Evolutionary conservation across 2,329 filamentous ascomycete genomes (phyloP).

Genomic region (Ophiostoma piceae): DNA sequence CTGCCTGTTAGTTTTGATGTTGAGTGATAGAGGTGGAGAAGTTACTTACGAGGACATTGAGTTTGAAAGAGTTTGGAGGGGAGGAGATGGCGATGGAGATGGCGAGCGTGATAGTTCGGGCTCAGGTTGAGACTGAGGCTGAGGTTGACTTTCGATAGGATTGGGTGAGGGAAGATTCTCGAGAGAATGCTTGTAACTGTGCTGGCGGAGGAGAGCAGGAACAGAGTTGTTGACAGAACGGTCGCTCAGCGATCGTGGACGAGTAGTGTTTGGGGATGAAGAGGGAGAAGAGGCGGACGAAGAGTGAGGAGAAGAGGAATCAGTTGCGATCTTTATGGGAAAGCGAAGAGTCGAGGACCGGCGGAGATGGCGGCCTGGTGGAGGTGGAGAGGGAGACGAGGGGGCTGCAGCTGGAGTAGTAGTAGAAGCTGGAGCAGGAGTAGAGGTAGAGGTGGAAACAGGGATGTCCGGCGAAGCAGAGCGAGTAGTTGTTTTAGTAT

Average conservation of each 20-base stretch:
- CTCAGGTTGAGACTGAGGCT: background rate
- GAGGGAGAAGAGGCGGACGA: slow-evolving; percentile 14
- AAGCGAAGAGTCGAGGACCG: slow-evolving; percentile 27
- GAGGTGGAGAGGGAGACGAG: slow-evolving; percentile 12
- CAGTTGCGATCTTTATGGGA: slow-evolving; percentile 26
- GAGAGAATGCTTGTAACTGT: slow-evolving; percentile 24
- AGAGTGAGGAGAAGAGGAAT: slow-evolving; percentile 16
- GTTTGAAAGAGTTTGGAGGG: slow-evolving; percentile 1
- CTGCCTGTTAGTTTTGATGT: background rate
- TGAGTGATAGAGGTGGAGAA: background rate
- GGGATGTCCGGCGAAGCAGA: slow-evolving; percentile 12
- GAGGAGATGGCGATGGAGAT: background rate
- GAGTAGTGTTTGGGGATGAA: slow-evolving; percentile 20
- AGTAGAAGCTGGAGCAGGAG: background rate
- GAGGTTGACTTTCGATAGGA: background rate
- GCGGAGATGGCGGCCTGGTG: slow-evolving; percentile 23
- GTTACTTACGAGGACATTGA: slow-evolving; percentile 27
- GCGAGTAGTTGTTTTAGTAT: background rate
- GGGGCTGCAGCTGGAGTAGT: background rate
- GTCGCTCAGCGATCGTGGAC: slow-evolving; percentile 26
- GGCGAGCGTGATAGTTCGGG: background rate
- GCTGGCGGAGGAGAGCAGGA: slow-evolving; percentile 18
- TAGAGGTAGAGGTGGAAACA: background rate
- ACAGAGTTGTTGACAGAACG: slow-evolving; percentile 21
- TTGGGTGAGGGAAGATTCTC: slow-evolving; percentile 25